Evolutionary conservation across 148 eudicot genomes (phyloP), one percentile per base, ranked within the genome.

Genomic region (Hydrangea macrophylla): DNA sequence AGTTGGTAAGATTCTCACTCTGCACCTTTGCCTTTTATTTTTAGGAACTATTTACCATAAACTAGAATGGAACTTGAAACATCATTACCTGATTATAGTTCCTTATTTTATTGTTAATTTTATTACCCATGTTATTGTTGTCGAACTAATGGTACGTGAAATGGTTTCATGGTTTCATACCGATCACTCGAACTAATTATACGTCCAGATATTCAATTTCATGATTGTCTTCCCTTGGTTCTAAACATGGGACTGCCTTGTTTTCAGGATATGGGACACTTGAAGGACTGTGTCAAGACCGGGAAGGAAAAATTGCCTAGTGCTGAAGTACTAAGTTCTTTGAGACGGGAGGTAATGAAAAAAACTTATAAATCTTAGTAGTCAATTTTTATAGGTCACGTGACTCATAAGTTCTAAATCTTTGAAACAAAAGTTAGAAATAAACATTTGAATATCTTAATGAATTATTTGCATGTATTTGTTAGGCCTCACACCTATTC

Each of bases 341-440:
- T 93, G 68, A 88, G 86, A 71, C 88, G 79, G 76, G 98, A 93
- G 94, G 98, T n/a, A n/a, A n/a, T n/a, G n/a, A 33, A 31, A 23
- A 51, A 12, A 42, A 53, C 31, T 28, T 4, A 30, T 31, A 20
- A 4, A 13, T 13, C 5, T 18, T 11, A 2, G 32, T 24, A 26
- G 31, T 58, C 18, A 36, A 5, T 4, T 35, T 23, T 24, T 18
- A 55, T 13, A 37, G 6, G 6, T 36, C 55, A 17, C 7, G 6
- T 39, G 18, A 18, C 27, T 18, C 33, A 55, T 11, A 9, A 56
- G 7, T 27, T 17, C 54, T 17, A 56, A 39, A 6, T 26, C 6
- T 56, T 18, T 12, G 15, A n/a, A 33, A 20, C 37, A 32, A 25
- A 11, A 37, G 1, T 53, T n/a, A 9, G 27, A 36, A 7, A 55